These are phyloP conservation scores for Epichloe baconii DNA, from an alignment of 2,329 filamentous ascomycete species.

Conservation along the genomic window DNA sequence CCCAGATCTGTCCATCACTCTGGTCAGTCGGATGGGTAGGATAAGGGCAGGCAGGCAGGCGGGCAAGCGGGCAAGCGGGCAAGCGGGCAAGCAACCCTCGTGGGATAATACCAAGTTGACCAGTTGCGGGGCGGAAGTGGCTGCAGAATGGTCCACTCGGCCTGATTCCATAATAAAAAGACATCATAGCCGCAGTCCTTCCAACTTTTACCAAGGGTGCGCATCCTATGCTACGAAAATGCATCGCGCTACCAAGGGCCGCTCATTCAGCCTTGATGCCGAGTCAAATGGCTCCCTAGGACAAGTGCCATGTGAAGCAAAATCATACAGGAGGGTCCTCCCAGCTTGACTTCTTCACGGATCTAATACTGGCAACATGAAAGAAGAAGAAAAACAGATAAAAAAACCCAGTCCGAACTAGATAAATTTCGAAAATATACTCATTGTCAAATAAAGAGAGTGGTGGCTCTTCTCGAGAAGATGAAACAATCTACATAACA, in stretches of 20 bases:
- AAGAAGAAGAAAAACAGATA: fast-evolving
- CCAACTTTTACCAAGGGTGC: no score
- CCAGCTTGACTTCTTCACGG: no score
- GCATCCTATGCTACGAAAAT: background rate
- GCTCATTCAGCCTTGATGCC: background rate
- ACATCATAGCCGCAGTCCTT: background rate
- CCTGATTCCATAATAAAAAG: background rate
- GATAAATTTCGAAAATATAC: background rate
- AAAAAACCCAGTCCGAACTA: background rate
- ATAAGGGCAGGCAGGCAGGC: background rate
- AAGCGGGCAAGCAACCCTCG: background rate
- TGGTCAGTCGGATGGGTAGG: no score
- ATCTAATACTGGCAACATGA: no score
- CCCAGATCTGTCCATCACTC: no score
- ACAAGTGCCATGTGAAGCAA: background rate
- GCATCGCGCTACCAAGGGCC: background rate
- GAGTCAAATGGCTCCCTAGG: background rate
- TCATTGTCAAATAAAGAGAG: conserved; percentile 5
- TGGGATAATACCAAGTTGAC: no score
- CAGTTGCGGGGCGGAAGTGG: background rate
- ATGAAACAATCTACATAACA: conserved; percentile 19
- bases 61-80: background rate
- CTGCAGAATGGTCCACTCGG: background rate
- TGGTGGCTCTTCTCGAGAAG: conserved; percentile 21
- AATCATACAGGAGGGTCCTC: background rate